Base-by-base conservation (phyloP, 805 yeast species). In the Dipodascus albidus region DNA sequence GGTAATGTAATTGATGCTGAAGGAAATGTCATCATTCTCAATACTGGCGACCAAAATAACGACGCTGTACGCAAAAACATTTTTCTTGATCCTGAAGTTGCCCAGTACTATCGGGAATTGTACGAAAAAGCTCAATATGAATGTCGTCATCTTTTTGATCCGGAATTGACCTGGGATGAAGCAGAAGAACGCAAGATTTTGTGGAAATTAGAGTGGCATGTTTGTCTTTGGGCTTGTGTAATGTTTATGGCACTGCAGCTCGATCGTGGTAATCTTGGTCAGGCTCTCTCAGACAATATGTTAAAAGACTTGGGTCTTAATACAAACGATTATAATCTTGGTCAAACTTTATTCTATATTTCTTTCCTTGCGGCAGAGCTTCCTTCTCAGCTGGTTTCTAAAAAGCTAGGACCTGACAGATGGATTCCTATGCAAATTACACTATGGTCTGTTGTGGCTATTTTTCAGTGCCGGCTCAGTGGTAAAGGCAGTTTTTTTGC, bases 371-470 rank as follows among this genome's bases (percentile, higher is more conserved):
- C 70, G n/a, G 78, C 84, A 15, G 88, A 83, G 63, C 67, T 83
- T 9, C 89, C 88, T 0, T 81, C 87, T 2, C 87, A 83, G 62
- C 69, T 83, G 58, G 67, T 83, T 48, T 78, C 85, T 14, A 82
- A 83, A 62, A 74, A 72, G 50, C 54, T 83, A 20, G 89, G 89
- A 9, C 79, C 85, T 2, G 87, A 81, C 59, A 59, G 74, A 47
- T 81, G 84, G 77, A 76, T 82, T 57, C 87, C 87, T 3, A 68
- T 73, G 41, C 85, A 82, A 62, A 73, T 82, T 64, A 59, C 69
- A 20, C 56, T 73, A 1, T 82, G 87, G 87, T 74, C 81, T 52
- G 55, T 76, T 6, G 81, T 80, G 8, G 77, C 83, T 2, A 67
- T 77, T 47, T 66, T 68, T 48, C 87, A 82, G 62, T 74, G 74